Conservation (phyloP, 176 grass and related monocot species). For the Oryza glaberrima region DNA sequence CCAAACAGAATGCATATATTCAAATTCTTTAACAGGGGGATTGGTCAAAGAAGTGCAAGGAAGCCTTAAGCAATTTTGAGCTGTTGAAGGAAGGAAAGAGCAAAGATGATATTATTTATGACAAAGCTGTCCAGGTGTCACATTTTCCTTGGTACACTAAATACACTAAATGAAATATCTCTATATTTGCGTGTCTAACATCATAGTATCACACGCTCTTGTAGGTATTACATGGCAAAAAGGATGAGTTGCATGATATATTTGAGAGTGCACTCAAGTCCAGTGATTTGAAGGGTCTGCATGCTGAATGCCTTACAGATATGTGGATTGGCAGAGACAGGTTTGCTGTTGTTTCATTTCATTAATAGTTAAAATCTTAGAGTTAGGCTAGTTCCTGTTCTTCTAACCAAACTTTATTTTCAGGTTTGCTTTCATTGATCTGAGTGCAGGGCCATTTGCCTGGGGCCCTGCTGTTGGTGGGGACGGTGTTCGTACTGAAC, state of each 20-base stretch:
- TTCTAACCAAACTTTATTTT: conserved; percentile 50
- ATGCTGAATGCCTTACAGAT: conserved; percentile 96
- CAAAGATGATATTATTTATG: conserved; percentile 72
- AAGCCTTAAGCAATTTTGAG: conserved; percentile 66
- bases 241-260: conserved; percentile 75
- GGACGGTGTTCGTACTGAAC: conserved; percentile 92
- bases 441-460: conserved; percentile 90
- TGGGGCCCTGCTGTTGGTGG: conserved; percentile 97
- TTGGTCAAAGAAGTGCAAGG: conserved; percentile 81
- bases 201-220: conserved; percentile 36
- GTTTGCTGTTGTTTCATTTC: conserved; percentile 42
- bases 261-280: conserved; percentile 65
- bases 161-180: conserved; percentile 32
- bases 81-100: conserved; percentile 83
- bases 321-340: conserved; percentile 84
- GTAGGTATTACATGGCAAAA: conserved; percentile 83
- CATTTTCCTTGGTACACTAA: conserved; percentile 11
- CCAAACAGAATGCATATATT: conserved; percentile 17
- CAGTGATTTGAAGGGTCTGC: conserved; percentile 74
- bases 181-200: conserved; percentile 17
- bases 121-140: conserved; percentile 78
- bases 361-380: conserved; percentile 6
- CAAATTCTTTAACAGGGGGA: conserved; percentile 56
- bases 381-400: conserved; percentile 21
- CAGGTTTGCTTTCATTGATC: conserved; percentile 97